Evolutionary conservation across 495 filamentous ascomycete species (phyloP).

Genomic region (Aspergillus bridgeri): DNA sequence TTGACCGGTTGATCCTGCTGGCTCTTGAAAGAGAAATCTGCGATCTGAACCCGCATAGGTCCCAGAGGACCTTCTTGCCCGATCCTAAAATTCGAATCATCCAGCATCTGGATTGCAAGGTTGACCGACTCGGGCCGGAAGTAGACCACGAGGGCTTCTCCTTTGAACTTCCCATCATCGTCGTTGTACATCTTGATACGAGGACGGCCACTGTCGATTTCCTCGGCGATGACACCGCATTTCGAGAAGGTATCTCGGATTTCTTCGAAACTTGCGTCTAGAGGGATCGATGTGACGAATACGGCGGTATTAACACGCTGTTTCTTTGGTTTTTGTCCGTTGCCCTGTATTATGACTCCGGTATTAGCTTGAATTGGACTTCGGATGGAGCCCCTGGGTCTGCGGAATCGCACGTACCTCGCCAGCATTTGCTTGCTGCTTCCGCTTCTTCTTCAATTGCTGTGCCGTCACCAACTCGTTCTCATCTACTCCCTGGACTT

Average conservation of each 20-base stretch:
- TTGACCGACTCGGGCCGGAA: slow-evolving; percentile 89
- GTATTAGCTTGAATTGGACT: slow-evolving; percentile 20
- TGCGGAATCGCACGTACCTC: slow-evolving; percentile 47
- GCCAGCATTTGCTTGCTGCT: slow-evolving; percentile 54
- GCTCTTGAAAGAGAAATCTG: slow-evolving; percentile 86
- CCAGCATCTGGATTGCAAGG: slow-evolving; percentile 85
- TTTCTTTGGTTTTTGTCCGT: slow-evolving; percentile 55
- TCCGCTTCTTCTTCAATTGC: slow-evolving; percentile 70
- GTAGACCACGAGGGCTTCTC: slow-evolving; percentile 88
- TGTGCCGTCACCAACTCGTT: slow-evolving; percentile 48
- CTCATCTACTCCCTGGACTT: slow-evolving; percentile 64
- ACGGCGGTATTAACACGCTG: slow-evolving; percentile 82
- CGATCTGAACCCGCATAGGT: slow-evolving; percentile 76
- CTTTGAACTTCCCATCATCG: slow-evolving; percentile 80
- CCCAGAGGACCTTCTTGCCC: slow-evolving; percentile 50
- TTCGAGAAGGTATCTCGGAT: slow-evolving; percentile 77
- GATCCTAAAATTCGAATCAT: slow-evolving; percentile 82
- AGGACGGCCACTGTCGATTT: slow-evolving; percentile 78
- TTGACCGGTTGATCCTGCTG: slow-evolving; percentile 57
- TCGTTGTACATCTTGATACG: slow-evolving; percentile 93
- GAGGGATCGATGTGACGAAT: slow-evolving; percentile 82
- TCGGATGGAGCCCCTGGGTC: background rate
- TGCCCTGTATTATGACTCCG: slow-evolving; percentile 18
- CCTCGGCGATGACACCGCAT: slow-evolving; percentile 90
- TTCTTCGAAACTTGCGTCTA: slow-evolving; percentile 73